Conservation (phyloP, 2,329 filamentous ascomycete genomes). For the Talaromyces funiculosus region DNA sequence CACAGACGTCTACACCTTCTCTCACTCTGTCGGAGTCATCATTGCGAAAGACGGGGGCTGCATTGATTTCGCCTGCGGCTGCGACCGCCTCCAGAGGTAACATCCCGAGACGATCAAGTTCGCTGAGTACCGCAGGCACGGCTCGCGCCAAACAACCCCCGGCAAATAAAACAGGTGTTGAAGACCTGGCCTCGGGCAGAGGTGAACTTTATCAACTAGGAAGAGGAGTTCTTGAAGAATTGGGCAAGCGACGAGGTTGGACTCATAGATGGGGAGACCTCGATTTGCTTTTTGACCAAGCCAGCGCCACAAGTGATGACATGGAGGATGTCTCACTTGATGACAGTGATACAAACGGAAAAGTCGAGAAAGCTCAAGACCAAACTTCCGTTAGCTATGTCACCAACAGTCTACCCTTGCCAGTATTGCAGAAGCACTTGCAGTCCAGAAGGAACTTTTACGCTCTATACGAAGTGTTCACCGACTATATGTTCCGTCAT, state of each 20-base stretch:
- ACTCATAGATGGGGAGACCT: slow-evolving; percentile 66
- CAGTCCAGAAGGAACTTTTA: slow-evolving; percentile 61
- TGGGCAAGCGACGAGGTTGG: slow-evolving; percentile 70
- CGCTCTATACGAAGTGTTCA: slow-evolving; percentile 67
- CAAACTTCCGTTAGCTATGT: slow-evolving; percentile 17
- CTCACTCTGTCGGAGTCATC: slow-evolving; percentile 34
- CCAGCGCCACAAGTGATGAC: slow-evolving; percentile 22
- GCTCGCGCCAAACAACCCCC: slow-evolving; percentile 22
- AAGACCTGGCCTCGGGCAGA: slow-evolving; percentile 74
- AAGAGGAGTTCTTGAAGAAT: slow-evolving; percentile 68
- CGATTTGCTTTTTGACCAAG: slow-evolving; percentile 33
- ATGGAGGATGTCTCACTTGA: slow-evolving; percentile 34
- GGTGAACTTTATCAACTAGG: slow-evolving; percentile 78
- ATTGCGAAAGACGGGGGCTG: slow-evolving; percentile 25
- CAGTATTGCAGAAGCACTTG: slow-evolving; percentile 56
- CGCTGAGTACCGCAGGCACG: slow-evolving; percentile 28
- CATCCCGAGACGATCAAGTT: slow-evolving; percentile 37
- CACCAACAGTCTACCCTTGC: slow-evolving; percentile 48
- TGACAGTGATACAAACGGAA: slow-evolving; percentile 16
- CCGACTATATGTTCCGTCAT: slow-evolving; percentile 75
- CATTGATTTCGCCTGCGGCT: slow-evolving; percentile 19
- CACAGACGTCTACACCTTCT: slow-evolving; percentile 33
- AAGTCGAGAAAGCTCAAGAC: background rate
- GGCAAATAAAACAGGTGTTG: slow-evolving; percentile 54
- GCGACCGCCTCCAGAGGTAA: slow-evolving; percentile 23